These are phyloP conservation scores for Microstroma glucosiphilum DNA, from an alignment of 1,284 basidiomycete genomes.

Conservation along the genomic window DNA sequence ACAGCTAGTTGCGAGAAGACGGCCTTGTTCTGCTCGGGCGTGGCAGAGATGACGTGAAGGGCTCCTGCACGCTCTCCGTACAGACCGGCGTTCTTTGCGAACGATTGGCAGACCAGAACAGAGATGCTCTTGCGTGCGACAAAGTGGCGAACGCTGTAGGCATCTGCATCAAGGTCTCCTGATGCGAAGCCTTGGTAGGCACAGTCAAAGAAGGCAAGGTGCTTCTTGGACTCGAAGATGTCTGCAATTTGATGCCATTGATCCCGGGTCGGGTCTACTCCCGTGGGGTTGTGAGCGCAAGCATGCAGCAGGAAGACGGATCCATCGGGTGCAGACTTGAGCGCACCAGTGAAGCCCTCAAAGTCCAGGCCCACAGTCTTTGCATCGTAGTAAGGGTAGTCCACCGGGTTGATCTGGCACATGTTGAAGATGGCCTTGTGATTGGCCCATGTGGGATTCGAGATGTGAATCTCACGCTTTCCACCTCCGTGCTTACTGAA, in stretches of 20 bases:
- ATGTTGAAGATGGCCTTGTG: conserved; percentile 83
- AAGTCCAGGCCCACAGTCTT: conserved; percentile 83
- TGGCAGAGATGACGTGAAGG: conserved; percentile 51
- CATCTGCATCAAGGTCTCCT: conserved; percentile 80
- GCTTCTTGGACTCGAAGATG: conserved; percentile 67
- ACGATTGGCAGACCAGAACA: conserved; percentile 86
- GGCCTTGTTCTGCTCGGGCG: conserved; percentile 27
- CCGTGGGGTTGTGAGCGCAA: conserved; percentile 89
- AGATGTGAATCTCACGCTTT: conserved; percentile 63
- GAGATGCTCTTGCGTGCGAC: conserved; percentile 63
- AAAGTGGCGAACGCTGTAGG: conserved; percentile 90
- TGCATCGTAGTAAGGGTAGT: conserved; percentile 85
- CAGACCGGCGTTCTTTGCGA: conserved; percentile 90
- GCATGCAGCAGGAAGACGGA: conserved; percentile 86
- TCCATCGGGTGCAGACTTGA: conserved; percentile 58
- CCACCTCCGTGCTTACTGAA: conserved; percentile 47
- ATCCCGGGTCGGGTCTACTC: conserved; percentile 81
- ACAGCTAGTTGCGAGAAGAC: conserved; percentile 66
- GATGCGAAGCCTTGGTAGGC: conserved; percentile 90
- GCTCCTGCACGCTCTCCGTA: conserved; percentile 76
- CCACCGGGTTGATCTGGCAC: conserved; percentile 69
- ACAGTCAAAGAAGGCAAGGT: conserved; percentile 89
- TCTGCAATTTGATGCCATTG: conserved; percentile 81
- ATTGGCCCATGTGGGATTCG: conserved; percentile 92
- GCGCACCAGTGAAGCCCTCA: conserved; percentile 63